These are phyloP conservation scores for Paraglomus brasilianum DNA, from an alignment of 192 early-diverging fungal genomes.

Conservation along the genomic window DNA sequence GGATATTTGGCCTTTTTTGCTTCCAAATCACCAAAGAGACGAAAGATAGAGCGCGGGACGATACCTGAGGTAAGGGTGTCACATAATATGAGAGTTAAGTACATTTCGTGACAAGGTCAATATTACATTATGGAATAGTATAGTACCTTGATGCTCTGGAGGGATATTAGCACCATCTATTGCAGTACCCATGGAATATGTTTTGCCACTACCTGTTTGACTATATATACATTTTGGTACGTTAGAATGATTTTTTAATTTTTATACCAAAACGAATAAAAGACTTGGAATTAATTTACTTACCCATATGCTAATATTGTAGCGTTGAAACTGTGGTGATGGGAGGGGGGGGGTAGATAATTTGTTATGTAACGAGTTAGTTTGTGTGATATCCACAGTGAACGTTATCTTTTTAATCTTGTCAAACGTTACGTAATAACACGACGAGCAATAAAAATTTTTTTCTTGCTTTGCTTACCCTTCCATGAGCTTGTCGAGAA, in stretches of 20 bases:
- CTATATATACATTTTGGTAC: constrained; percentile 28
- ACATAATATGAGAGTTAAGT: neutral
- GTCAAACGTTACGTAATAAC: neutral
- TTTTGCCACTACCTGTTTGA: constrained; percentile 93
- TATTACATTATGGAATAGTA: neutral
- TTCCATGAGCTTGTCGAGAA: constrained; percentile 69
- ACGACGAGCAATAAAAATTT: neutral
- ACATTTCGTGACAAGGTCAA: neutral
- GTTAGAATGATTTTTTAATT: neutral
- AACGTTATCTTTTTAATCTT: neutral
- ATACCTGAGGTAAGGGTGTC: constrained; percentile 48
- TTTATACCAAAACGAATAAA: neutral
- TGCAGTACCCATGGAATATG: constrained; percentile 92
- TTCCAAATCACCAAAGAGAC: constrained; percentile 52
- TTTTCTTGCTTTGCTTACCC: constrained; percentile 47
- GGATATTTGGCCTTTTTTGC: constrained; percentile 40
- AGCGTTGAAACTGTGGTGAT: constrained; percentile 74
- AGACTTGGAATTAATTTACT: constrained; percentile 6
- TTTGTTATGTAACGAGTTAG: neutral
- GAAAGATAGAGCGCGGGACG: constrained; percentile 64
- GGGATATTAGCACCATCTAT: constrained; percentile 42
- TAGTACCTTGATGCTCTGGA: constrained; percentile 36
- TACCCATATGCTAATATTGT: constrained; percentile 91
- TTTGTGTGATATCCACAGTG: neutral
- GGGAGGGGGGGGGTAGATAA: neutral